Base-by-base conservation (phyloP, 352 stramenopile species). In the Globisporangium megalacanthum region DNA sequence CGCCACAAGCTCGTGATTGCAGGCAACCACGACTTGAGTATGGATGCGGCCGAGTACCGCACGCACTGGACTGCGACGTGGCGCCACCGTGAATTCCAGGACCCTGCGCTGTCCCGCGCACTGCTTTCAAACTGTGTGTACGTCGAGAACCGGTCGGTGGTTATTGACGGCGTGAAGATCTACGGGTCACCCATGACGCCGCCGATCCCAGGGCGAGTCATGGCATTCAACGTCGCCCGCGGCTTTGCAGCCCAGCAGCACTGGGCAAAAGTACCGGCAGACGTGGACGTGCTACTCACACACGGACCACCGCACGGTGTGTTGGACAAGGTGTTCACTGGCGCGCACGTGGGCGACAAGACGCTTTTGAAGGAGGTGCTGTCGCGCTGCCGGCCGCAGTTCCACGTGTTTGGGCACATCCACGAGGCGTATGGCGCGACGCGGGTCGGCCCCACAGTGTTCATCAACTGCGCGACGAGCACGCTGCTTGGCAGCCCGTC, bases 351-450 rank as follows among this genome's bases (percentile, higher is more conserved):
- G 19, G 92, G 92, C 20, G 93, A 93, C 53, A 77, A 88, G 52
- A 73, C 80, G 35, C 69, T 98, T 48, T 59, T 96, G 41, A 73
- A 83, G 37, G 73, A 95, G 50, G 77, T 95, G 19, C 74, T 94
- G 58, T 83, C 84, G 31, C 78, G 86, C 35, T 79, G 93, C 22
- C 72, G 77, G 25, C 92, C 89, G 15, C 68, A 78, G 36, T 86
- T 96, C 49, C 84, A 97, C 64, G 62, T 98, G 5, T 98, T 97
- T 67, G 92, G 89, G 36, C 92, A 98, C 69, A 96, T 98, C 60
- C 92, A 97, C 62, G 86, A 97, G 68, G 81, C 72, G 13, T 93
- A 91, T 52, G 92, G 92, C 60, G 73, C 78, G 20, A 78, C 76
- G 19, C 82, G 68, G 17, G 68, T 96, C 58, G 88, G 84, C 11